Conservation (phyloP, 306 rosid species). For the Lathyrus aphaca region DNA sequence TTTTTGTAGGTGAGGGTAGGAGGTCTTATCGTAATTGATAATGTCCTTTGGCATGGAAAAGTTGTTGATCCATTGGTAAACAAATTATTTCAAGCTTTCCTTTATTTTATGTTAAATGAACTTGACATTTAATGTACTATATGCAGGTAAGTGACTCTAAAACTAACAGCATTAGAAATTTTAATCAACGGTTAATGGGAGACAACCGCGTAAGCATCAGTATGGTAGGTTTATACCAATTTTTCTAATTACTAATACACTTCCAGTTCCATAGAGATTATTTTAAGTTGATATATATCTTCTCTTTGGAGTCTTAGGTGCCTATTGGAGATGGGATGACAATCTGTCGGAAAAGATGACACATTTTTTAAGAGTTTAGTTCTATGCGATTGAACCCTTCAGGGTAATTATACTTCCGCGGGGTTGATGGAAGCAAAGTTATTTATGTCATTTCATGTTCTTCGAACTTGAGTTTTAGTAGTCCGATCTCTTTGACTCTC, state of each 20-base stretch:
- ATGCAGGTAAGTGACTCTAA: conserved; percentile 74
- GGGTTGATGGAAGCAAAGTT: not conserved
- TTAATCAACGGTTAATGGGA: conserved; percentile 60
- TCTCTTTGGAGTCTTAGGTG: conserved; percentile 57
- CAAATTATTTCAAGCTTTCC: conserved; percentile 9
- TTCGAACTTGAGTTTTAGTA: conserved; percentile 20
- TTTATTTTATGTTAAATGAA: conserved; percentile 31
- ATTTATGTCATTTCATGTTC: not conserved
- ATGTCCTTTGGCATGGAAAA: conserved; percentile 97
- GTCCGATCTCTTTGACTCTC: conserved; percentile 12
- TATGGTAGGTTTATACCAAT: conserved; percentile 59
- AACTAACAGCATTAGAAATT: conserved; percentile 78
- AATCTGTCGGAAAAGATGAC: conserved; percentile 73
- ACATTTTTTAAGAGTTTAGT: conserved; percentile 15
- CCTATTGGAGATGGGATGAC: conserved; percentile 98
- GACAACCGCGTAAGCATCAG: conserved; percentile 83
- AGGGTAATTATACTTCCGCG: conserved; percentile 9
- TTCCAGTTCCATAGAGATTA: conserved; percentile 7
- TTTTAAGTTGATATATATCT: conserved; percentile 17
- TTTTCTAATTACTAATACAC: conserved; percentile 21
- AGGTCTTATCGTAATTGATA: conserved; percentile 85
- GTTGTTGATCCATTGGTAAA: conserved; percentile 84
- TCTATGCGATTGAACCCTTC: conserved; percentile 6
- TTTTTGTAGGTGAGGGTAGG: conserved; percentile 76
- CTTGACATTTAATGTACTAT: conserved; percentile 27